Evolutionary conservation across 2,329 filamentous ascomycete genomes (phyloP).

Genomic region (Acrocalymma vagum): DNA sequence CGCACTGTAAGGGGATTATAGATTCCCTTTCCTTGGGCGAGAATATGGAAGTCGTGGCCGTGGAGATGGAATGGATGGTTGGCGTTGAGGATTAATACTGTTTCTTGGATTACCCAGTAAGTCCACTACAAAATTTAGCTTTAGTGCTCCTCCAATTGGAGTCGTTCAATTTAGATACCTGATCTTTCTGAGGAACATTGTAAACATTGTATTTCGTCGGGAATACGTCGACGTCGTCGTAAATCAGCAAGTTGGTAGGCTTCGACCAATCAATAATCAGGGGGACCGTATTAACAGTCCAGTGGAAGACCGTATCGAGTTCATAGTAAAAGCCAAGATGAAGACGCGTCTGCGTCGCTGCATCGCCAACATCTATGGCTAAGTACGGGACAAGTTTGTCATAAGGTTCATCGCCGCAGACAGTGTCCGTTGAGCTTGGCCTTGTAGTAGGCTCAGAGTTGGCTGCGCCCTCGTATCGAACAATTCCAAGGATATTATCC

Average conservation of each 20-base stretch:
- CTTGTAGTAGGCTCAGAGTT: constrained; percentile 40
- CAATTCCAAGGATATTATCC: constrained; percentile 46
- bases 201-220: constrained; percentile 25
- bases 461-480: constrained; percentile 43
- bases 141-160: no score
- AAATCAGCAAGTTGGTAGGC: constrained; percentile 56
- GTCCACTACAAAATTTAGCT: no score
- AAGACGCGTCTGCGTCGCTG: no score
- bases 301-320: no score
- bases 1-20: constrained; percentile 18
- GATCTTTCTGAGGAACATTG: constrained; percentile 47
- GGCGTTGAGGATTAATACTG: constrained; percentile 43
- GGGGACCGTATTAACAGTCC: constrained; percentile 54
- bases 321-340: no score
- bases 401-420: no score
- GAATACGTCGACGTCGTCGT: constrained; percentile 44
- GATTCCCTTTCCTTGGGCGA: constrained; percentile 47
- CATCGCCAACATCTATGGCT: no score
- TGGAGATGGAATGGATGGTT: constrained; percentile 42
- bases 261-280: constrained; percentile 58
- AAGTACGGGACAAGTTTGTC: no score
- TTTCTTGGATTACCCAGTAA: constrained; percentile 58
- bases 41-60: constrained; percentile 33
- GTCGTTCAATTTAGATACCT: no score
- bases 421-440: no score